Conservation (phyloP, 2,329 filamentous ascomycete species). For the Metarhizium brunneum region DNA sequence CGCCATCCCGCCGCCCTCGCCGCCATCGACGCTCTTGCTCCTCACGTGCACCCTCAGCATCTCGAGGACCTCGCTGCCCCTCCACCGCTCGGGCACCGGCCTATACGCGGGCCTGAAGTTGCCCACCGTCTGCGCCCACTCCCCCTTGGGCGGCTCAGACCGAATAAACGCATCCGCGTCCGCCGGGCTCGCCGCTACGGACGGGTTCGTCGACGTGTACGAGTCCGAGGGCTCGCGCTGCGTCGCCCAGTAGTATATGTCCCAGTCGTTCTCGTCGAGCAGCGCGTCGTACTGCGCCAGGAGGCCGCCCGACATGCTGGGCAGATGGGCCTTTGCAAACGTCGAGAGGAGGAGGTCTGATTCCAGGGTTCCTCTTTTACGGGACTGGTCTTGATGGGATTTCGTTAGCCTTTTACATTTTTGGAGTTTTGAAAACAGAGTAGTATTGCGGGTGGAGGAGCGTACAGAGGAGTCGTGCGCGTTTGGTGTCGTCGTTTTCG, state of each 20-base stretch:
- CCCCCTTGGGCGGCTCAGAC: constrained; percentile 44
- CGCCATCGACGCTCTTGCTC: constrained; percentile 37
- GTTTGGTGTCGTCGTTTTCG: constrained; percentile 78
- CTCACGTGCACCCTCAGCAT: constrained; percentile 76
- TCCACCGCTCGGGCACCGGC: constrained; percentile 81
- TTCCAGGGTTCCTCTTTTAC: constrained; percentile 92
- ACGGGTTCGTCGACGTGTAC: constrained; percentile 31
- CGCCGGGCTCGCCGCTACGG: constrained; percentile 8
- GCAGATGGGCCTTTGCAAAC: constrained; percentile 75
- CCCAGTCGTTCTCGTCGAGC: constrained; percentile 99
- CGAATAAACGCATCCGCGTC: constrained; percentile 18
- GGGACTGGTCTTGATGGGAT: constrained; percentile 67
- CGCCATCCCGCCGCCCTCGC: constrained; percentile 38
- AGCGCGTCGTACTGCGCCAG: constrained; percentile 82
- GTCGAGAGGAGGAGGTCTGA: constrained; percentile 93
- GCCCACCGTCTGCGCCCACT: constrained; percentile 95
- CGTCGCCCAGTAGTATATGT: constrained; percentile 99
- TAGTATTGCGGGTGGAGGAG: constrained; percentile 12
- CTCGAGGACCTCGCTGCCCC: constrained; percentile 66
- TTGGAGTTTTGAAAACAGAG: too few relatives aligned
- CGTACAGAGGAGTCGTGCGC: constrained; percentile 69
- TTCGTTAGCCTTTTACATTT: neutral
- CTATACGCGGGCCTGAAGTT: constrained; percentile 91
- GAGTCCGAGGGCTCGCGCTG: constrained; percentile 54
- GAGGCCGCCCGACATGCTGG: constrained; percentile 61